These are phyloP conservation scores for Fusarium secorum DNA, from an alignment of 2,329 filamentous ascomycete species.

Conservation along the genomic window DNA sequence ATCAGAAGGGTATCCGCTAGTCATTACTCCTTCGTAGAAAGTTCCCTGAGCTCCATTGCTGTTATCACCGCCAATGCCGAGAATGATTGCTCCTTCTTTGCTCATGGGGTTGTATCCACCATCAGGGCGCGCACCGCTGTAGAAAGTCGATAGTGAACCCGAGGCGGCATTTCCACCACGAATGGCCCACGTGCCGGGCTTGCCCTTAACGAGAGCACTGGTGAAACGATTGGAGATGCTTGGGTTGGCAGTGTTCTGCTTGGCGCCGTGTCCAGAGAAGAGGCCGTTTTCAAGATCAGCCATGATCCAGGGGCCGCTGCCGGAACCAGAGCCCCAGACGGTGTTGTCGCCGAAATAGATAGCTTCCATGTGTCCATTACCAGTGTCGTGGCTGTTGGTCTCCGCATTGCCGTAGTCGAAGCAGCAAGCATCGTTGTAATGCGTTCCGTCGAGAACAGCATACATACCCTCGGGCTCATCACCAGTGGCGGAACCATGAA, in stretches of 20 bases:
- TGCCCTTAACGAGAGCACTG: constrained; percentile 7
- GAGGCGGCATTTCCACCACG: constrained; percentile 20
- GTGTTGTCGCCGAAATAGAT: constrained; percentile 69
- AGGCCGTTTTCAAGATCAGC: constrained; percentile 73
- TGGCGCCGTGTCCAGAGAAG: constrained; percentile 59
- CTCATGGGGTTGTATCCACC: constrained; percentile 22
- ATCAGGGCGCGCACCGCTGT: constrained; percentile 9
- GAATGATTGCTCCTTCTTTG: constrained; percentile 10
- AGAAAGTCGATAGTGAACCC: constrained; percentile 6
- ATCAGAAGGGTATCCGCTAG: constrained; percentile 15
- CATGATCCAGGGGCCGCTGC: constrained; percentile 72
- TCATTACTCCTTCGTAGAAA: constrained; percentile 18
- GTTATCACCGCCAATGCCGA: constrained; percentile 21
- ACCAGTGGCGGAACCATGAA: constrained; percentile 9
- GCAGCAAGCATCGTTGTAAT: constrained; percentile 21
- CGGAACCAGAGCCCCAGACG: constrained; percentile 63
- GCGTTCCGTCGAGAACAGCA: constrained; percentile 24
- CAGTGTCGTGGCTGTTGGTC: constrained; percentile 60
- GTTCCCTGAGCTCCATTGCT: constrained; percentile 13
- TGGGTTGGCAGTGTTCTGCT: constrained; percentile 9
- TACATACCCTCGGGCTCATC: constrained; percentile 17
- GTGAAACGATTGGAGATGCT: not conserved
- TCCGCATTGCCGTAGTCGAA: constrained; percentile 46
- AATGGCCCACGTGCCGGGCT: constrained; percentile 10
- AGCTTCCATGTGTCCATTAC: constrained; percentile 73